These are phyloP conservation scores for Dactylellina leptospora DNA, from an alignment of 2,329 filamentous ascomycete genomes.

Conservation along the genomic window DNA sequence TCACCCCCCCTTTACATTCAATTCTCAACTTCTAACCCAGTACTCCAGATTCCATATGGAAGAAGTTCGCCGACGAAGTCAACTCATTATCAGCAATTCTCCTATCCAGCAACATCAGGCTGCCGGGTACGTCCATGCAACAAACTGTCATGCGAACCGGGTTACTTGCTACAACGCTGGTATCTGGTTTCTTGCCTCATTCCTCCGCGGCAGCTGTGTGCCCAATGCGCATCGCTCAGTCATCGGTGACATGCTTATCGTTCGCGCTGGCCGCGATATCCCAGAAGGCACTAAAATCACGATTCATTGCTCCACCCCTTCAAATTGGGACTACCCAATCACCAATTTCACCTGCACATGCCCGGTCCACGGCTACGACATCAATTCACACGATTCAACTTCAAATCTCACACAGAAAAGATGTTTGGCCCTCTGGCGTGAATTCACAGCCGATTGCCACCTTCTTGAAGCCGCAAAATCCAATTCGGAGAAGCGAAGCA, in stretches of 20 bases:
- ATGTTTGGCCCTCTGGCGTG: slow-evolving; percentile 10
- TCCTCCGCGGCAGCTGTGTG: slow-evolving; percentile 42
- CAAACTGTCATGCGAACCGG: not conserved
- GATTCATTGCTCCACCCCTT: slow-evolving; percentile 22
- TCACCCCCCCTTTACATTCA: not conserved
- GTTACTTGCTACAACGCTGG: slow-evolving; percentile 23
- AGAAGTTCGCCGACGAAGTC: slow-evolving; percentile 30
- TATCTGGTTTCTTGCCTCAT: slow-evolving; percentile 42
- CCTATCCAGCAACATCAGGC: slow-evolving; percentile 19
- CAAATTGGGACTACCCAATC: slow-evolving; percentile 33
- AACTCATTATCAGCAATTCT: slow-evolving; percentile 17
- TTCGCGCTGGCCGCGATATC: slow-evolving; percentile 40
- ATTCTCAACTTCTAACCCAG: not conserved
- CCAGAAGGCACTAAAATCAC: slow-evolving; percentile 42
- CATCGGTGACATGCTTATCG: slow-evolving; percentile 41
- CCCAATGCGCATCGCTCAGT: slow-evolving; percentile 41
- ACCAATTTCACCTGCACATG: slow-evolving; percentile 34
- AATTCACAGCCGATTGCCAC: slow-evolving; percentile 23
- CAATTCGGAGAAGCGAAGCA: slow-evolving; percentile 26
- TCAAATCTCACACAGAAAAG: not conserved
- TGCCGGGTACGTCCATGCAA: not conserved
- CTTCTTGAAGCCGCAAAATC: slow-evolving; percentile 14
- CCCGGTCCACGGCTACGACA: slow-evolving; percentile 30
- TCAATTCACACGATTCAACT: not conserved
- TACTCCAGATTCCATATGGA: slow-evolving; percentile 33